phyloP scores from a whole-genome alignment of 2,329 filamentous ascomycete species.

The Pseudonectria buxi region DNA sequence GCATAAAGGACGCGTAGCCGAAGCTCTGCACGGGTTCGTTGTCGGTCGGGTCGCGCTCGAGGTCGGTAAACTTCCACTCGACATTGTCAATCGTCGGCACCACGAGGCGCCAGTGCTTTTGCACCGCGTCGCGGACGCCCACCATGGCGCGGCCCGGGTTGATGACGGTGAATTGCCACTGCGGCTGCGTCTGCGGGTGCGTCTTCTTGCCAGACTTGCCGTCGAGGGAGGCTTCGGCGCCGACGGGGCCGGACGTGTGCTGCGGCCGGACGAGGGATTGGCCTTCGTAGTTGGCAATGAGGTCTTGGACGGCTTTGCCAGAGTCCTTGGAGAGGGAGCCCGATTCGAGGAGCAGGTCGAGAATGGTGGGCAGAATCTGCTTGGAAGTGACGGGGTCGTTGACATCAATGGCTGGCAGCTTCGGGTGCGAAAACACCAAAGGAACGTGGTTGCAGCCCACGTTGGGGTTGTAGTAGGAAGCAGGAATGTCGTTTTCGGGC shows the following conservation, averaged over 20 bases:
- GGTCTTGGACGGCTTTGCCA: constrained; percentile 14
- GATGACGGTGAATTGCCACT: constrained; percentile 29
- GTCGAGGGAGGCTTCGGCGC: no score
- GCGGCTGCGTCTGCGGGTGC: constrained; percentile 12
- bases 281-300: constrained; percentile 26
- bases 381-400: constrained; percentile 24
- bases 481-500: constrained; percentile 23
- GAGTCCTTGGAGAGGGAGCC: constrained; percentile 19
- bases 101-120: constrained; percentile 23
- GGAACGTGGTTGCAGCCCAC: constrained; percentile 26
- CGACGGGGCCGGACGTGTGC: neutral
- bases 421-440: constrained; percentile 25
- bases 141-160: constrained; percentile 29
- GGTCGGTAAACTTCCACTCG: constrained; percentile 26
- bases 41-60: constrained; percentile 21
- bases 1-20: constrained; percentile 18
- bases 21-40: constrained; percentile 19
- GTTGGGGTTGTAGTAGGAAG: constrained; percentile 28
- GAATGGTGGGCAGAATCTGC: constrained; percentile 26
- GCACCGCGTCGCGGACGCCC: constrained; percentile 25
- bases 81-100: constrained; percentile 26
- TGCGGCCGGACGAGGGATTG: constrained; percentile 25
- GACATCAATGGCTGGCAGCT: constrained; percentile 21
- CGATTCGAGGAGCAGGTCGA: constrained; percentile 26
- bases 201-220: constrained; percentile 3